Conservation (phyloP, 2,329 filamentous ascomycete genomes). For the Coniochaeta prunicola region DNA sequence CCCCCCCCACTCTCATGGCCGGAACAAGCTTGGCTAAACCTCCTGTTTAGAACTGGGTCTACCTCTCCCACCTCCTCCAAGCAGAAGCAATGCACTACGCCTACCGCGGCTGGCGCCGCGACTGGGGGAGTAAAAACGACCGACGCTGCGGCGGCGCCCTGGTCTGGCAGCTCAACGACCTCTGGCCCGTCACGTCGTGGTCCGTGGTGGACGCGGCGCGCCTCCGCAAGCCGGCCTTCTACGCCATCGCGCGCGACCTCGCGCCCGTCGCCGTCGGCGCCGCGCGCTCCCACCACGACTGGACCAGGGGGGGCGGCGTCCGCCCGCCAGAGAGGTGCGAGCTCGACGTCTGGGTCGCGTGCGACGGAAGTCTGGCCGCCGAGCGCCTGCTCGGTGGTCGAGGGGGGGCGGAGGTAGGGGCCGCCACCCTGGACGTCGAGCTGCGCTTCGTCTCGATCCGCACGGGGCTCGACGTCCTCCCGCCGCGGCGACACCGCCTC, state of each 20-base stretch:
- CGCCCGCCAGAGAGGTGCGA: constrained; percentile 42
- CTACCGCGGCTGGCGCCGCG: constrained; percentile 63
- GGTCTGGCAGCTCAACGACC: constrained; percentile 83
- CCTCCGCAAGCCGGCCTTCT: constrained; percentile 73
- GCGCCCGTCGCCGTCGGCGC: constrained; percentile 65
- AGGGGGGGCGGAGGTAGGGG: no score
- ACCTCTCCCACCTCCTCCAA: constrained; percentile 63
- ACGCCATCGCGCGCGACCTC: constrained; percentile 70
- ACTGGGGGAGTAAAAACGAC: constrained; percentile 66
- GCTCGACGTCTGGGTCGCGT: constrained; percentile 36
- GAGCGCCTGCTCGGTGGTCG: no score
- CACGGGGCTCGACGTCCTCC: constrained; percentile 27
- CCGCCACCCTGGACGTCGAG: constrained; percentile 11
- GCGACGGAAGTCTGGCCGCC: no score
- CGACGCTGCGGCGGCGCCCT: constrained; percentile 71
- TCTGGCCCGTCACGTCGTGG: constrained; percentile 79
- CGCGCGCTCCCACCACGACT: constrained; percentile 41
- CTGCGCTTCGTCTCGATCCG: constrained; percentile 33
- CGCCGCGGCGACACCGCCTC: constrained; percentile 1
- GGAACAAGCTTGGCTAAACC: neutral
- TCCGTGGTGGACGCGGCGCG: constrained; percentile 72
- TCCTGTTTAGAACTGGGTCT: constrained; percentile 68
- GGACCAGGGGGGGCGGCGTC: constrained; percentile 30
- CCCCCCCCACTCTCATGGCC: no score
- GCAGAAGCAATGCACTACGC: constrained; percentile 58